Evolutionary conservation across 331 rosid genomes (phyloP).

Genomic region (Quercus tomentella): DNA sequence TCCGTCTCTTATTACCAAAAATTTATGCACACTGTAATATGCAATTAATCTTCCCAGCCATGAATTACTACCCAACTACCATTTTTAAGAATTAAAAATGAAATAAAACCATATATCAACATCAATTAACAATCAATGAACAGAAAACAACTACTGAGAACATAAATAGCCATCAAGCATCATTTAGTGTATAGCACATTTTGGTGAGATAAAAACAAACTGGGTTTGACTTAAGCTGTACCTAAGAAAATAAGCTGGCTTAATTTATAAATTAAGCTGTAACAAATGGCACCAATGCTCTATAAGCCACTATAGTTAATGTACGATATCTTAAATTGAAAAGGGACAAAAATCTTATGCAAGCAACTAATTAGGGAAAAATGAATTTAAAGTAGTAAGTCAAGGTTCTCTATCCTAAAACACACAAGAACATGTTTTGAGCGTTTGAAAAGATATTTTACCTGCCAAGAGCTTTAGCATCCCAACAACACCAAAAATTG

Average conservation of each 20-base stretch:
- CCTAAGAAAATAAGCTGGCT: too few species aligned
- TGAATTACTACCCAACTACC: not conserved
- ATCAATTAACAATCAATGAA: not conserved
- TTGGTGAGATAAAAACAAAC: too few species aligned
- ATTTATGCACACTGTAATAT: not conserved
- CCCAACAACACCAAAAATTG: constrained; percentile 82
- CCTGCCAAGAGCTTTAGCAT: constrained; percentile 87
- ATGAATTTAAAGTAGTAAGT: not conserved
- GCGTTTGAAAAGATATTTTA: constrained; percentile 34
- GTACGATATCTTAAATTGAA: not conserved
- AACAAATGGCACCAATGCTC: not conserved
- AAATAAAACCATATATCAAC: not conserved
- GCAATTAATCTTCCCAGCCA: not conserved
- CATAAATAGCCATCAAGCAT: not conserved
- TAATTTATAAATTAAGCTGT: not conserved
- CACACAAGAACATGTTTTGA: constrained; percentile 8
- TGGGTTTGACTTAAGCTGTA: too few species aligned
- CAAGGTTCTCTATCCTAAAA: constrained; percentile 2
- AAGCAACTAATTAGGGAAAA: not conserved
- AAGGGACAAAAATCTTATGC: not conserved
- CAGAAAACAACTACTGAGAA: not conserved
- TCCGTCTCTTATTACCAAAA: constrained; percentile 1
- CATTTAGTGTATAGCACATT: too few species aligned
- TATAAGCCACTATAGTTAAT: not conserved
- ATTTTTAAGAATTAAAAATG: not conserved